Conservation (phyloP, 257 asterid genomes). For the Solanum tarijense region DNA sequence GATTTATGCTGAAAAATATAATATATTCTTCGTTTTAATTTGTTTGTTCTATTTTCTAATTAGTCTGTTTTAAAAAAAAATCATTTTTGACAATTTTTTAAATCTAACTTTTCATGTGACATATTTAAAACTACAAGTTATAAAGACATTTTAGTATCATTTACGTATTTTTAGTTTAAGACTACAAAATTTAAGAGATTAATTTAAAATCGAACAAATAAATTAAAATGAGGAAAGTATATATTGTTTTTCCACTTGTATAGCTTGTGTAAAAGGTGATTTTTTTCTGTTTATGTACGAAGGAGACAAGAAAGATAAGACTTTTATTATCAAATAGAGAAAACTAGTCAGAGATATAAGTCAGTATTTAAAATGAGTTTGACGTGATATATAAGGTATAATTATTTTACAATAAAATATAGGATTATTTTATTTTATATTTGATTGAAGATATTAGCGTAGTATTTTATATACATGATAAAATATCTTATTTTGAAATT, state of each 20-base stretch:
- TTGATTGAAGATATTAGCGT: fast-evolving
- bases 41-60: neutral
- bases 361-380: too few species aligned
- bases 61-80: too few species aligned
- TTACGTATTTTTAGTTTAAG: too few species aligned
- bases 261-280: neutral
- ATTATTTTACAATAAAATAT: too few species aligned
- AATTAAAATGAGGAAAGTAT: neutral
- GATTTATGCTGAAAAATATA: neutral
- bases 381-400: too few species aligned
- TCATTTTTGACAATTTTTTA: fast-evolving
- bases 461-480: too few species aligned
- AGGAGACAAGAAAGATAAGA: neutral
- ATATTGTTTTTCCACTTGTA: neutral
- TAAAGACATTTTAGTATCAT: too few species aligned
- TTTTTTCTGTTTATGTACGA: neutral
- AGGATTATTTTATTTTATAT: fast-evolving
- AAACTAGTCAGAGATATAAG: neutral
- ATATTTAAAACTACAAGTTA: too few species aligned
- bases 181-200: fast-evolving
- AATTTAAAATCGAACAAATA: neutral
- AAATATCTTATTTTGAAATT: too few species aligned
- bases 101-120: too few species aligned
- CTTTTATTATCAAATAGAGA: neutral
- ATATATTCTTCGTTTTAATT: too few species aligned